Conservation (phyloP, 192 early-diverging fungal species). For the Radiomyces spectabilis region DNA sequence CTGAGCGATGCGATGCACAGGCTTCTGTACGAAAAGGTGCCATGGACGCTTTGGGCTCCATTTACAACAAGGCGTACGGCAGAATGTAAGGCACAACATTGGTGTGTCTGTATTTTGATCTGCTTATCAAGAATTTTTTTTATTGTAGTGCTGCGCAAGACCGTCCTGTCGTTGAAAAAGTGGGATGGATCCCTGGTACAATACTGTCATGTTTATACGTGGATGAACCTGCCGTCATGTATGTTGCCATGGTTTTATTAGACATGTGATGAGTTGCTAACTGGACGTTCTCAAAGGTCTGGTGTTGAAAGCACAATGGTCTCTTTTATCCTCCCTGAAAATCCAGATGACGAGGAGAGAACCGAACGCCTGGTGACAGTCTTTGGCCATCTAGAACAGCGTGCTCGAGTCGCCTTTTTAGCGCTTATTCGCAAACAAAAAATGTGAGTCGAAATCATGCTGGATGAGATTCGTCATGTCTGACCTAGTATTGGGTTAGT, state of each 20-base stretch:
- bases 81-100: slow-evolving; percentile 51
- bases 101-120: background rate
- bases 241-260: too few relatives aligned
- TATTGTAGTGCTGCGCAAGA: slow-evolving; percentile 36
- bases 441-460: background rate
- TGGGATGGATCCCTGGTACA: slow-evolving; percentile 76
- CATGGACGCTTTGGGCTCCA: slow-evolving; percentile 55
- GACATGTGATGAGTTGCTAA: too few relatives aligned
- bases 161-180: slow-evolving; percentile 46
- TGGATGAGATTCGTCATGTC: background rate
- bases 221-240: slow-evolving; percentile 75
- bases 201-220: slow-evolving; percentile 83
- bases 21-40: slow-evolving; percentile 64
- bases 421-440: slow-evolving; percentile 69
- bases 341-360: slow-evolving; percentile 41
- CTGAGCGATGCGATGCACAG: background rate
- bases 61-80: slow-evolving; percentile 68
- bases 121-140: too few relatives aligned
- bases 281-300: too few relatives aligned
- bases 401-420: slow-evolving; percentile 72
- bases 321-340: slow-evolving; percentile 57
- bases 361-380: slow-evolving; percentile 66
- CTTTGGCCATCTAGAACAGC: slow-evolving; percentile 53
- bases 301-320: slow-evolving; percentile 55
- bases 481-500: slow-evolving; percentile 1